phyloP scores from a whole-genome alignment of 345 rosid species.

The Durio zibethinus region DNA sequence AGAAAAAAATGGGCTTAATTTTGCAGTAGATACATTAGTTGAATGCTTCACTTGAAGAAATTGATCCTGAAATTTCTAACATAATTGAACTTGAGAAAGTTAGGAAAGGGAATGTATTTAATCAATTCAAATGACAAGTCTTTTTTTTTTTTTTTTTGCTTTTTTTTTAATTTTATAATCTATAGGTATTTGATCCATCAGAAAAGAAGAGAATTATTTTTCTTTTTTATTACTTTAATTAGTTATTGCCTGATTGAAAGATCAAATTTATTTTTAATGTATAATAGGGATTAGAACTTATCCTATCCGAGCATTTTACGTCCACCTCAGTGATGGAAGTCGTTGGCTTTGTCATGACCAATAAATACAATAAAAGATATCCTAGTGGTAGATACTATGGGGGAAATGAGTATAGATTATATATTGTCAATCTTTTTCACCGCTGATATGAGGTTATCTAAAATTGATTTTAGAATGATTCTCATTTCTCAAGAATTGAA shows the following conservation, averaged over 20 bases:
- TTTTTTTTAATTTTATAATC: neutral
- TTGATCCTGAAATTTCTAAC: conserved; percentile 82
- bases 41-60: conserved; percentile 69
- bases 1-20: neutral
- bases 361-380: conserved; percentile 93
- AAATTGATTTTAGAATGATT: neutral
- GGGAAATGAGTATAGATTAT: conserved; percentile 81
- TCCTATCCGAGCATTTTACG: conserved; percentile 93
- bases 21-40: conserved; percentile 80
- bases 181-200: neutral
- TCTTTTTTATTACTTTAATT: neutral
- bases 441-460: neutral
- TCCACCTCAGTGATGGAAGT: conserved; percentile 93
- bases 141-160: neutral
- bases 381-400: conserved; percentile 98
- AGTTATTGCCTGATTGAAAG: neutral
- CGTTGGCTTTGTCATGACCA: conserved; percentile 94
- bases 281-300: conserved; percentile 80
- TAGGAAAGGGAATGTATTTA: conserved; percentile 95
- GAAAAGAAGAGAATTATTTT: neutral
- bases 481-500: neutral
- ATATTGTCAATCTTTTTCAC: neutral
- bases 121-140: neutral
- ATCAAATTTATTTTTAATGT: neutral
- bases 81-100: conserved; percentile 93